Base-by-base conservation (phyloP, 495 filamentous ascomycete species). In the Trichoderma reesei region DNA sequence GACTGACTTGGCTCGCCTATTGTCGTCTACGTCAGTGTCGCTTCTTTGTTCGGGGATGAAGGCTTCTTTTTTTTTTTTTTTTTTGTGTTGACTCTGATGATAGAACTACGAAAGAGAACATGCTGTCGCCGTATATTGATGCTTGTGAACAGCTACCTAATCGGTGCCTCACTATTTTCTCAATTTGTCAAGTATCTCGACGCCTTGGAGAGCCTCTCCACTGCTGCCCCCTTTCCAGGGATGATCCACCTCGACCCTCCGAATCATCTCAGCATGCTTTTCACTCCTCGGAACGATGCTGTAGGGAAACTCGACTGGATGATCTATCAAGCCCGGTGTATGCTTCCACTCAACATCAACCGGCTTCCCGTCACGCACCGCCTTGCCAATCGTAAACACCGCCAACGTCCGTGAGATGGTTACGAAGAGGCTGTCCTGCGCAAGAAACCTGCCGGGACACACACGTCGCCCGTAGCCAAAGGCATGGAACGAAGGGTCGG, bases 401-500 rank as follows among this genome's bases (percentile, higher is more conserved):
- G 79, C 81, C 0, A 82, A 69, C n/a, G 80, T 63, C 20, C 74
- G 78, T 8, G 77, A 74, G 11, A 82, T 72, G 5, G 73, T 71
- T 41, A 80, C 69, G 65, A 78, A 80, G 11, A 81, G 67, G 6
- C 70, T 72, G 14, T 77, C 74, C 26, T 78, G 74, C 2, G 79
- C 81, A 2, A 82, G 67, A 48, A 76, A 72, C 34, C 79, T 75
- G 0, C 79, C 81, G 8, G 78, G 73, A 65, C 81, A 83, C 63
- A 77, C 72, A 14, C 82, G 72, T 2, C 80, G 70, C 34, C 80
- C 80, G 71, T 76, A 83, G 16, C 82, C 82, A 69, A 83, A 83
- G 36, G 72, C 73, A 33, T 72, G 65, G 76, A 26, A 26, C 26
- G 76, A 39, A 72, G 71, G 26, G 74, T 76, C 69, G 1, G 78